Evolutionary conservation across 495 filamentous ascomycete species (phyloP).

Genomic region (Penicillium waksmanii): DNA sequence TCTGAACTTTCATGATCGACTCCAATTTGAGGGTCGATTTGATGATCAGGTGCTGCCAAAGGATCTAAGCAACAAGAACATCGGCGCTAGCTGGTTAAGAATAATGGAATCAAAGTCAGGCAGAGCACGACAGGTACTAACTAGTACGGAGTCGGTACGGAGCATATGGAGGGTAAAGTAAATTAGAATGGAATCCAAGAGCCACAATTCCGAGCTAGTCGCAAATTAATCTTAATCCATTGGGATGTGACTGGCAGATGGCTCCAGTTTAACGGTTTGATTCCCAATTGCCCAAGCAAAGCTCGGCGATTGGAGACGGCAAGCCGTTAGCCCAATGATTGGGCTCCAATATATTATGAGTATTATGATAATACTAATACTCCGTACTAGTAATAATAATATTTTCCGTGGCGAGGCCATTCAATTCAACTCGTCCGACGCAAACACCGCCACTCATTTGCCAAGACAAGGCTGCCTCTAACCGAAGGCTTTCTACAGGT

Average conservation of each 20-base stretch:
- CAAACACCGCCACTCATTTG: slow-evolving; percentile 2
- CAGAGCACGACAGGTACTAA: too few relatives aligned
- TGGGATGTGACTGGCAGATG: too few relatives aligned
- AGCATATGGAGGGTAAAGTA: background rate
- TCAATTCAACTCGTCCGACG: background rate
- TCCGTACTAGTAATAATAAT: background rate
- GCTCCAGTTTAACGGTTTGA: background rate
- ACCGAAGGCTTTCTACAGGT: background rate
- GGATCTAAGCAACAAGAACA: background rate
- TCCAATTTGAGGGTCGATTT: background rate
- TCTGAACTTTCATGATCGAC: background rate
- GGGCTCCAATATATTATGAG: background rate
- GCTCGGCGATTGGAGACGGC: background rate
- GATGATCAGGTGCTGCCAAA: background rate
- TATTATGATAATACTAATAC: background rate
- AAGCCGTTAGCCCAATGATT: background rate
- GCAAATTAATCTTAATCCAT: too few relatives aligned
- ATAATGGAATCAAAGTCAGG: background rate
- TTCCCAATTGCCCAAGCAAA: background rate
- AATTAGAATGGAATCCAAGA: too few relatives aligned
- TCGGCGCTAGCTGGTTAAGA: background rate
- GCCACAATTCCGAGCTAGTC: too few relatives aligned
- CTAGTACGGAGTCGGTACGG: background rate
- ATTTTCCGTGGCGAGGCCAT: background rate
- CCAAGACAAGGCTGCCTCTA: background rate